Evolutionary conservation across 2,329 filamentous ascomycete genomes (phyloP).

Genomic region (Ceratocystis diversiconidia): DNA sequence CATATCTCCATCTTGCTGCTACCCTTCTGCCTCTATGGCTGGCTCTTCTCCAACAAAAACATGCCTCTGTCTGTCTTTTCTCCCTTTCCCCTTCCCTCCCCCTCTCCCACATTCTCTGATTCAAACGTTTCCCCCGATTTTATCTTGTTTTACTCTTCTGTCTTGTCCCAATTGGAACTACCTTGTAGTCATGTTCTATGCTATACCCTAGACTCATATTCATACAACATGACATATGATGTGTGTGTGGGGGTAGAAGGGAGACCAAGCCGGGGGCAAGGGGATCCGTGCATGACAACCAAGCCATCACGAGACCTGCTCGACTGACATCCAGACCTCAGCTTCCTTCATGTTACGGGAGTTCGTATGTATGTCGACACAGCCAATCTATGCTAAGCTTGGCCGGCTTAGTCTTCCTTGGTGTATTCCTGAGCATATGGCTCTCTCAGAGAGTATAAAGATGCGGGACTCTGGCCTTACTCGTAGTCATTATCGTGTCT

Average conservation of each 20-base stretch:
- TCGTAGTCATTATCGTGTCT: not conserved
- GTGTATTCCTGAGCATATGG: not conserved
- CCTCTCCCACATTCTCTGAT: not conserved
- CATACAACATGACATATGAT: not conserved
- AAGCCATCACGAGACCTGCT: not conserved
- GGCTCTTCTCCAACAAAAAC: too few relatives aligned
- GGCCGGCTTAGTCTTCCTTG: not conserved
- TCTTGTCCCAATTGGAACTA: too few relatives aligned
- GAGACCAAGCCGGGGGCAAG: not conserved
- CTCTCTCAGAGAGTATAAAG: not conserved
- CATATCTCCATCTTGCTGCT: too few relatives aligned
- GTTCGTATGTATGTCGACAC: not conserved
- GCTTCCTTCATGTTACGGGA: conserved; percentile 20
- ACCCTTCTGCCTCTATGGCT: too few relatives aligned
- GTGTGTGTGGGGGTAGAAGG: not conserved
- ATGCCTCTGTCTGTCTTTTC: not conserved
- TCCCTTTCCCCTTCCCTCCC: not conserved
- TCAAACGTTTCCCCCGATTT: not conserved
- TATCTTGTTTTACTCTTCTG: not conserved
- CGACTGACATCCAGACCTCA: conserved; percentile 21
- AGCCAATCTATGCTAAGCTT: not conserved
- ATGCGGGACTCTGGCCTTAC: not conserved
- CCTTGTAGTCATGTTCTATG: not conserved
- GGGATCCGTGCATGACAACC: conserved; percentile 3
- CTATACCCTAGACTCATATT: not conserved